Evolutionary conservation across 2,329 filamentous ascomycete species (phyloP), one percentile per base, ranked within the genome.

Genomic region (Clonostachys rhizophaga): DNA sequence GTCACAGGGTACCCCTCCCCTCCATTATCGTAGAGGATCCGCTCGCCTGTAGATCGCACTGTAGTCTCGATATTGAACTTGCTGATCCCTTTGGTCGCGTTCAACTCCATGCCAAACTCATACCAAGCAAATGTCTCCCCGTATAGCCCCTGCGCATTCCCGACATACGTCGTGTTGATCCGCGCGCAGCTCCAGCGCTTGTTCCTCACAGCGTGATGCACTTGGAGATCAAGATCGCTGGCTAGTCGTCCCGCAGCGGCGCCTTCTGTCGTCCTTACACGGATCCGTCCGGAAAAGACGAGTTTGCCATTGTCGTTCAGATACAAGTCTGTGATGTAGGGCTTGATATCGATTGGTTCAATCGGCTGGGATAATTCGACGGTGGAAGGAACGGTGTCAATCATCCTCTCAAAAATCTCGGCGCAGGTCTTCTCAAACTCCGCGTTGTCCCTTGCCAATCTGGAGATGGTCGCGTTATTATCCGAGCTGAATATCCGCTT

Each of bases 401-500:
- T 58, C 63, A 65, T 65, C 30, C 61, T 56, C 6, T 50, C 54
- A n/a, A 65, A 55, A 24, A 65, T 51, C 17, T 57, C 53, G 12
- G 51, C 50, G 34, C 62, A 65, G 33, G 44, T 59, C 18, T 51
- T 57, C 42, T 62, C 57, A 56, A 75, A 75, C 12, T 58, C 58
- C 5, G 52, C 52, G 42, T 66, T 56, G 6, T 60, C 56, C 43
- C 67, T 57, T 9, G 60, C 59, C 58, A 74, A 55, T 2, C 62
- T 57, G n/a, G 52, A 57, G 46, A 75, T 67, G 5, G 68, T 72
- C 16, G 58, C 62, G 55, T 72, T 72, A 3, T 58, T 61, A 50
- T 76, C 73, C 0, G 69, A 61, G 20, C 51, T 56, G 49, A 71
- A 76, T 24, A 75, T 64, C 13, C 61, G 61, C 48, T 58, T 58